Base-by-base conservation (phyloP, 2,329 filamentous ascomycete genomes). In the Penicillium sp. region DNA sequence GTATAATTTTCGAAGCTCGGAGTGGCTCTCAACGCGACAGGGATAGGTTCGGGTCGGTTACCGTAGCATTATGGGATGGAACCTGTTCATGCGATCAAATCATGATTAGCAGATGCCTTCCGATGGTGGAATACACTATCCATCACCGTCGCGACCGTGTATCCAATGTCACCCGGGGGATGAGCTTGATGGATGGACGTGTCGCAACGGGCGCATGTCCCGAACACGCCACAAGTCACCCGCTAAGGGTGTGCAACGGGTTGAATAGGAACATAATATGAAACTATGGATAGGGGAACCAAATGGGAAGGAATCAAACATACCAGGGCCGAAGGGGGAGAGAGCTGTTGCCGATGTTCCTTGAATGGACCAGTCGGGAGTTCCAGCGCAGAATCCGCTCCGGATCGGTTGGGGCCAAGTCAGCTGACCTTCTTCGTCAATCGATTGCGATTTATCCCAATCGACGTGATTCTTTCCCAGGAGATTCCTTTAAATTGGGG, bases 11-110 rank as follows among this genome's bases (percentile, higher is more conserved):
- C 49, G 51, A 54, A 52, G 52, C 47, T 55, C 46, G 53, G 51
- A 53, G 52, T 54, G 51, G 49, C 52, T 57, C 55, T 58, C 53
- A 55, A 61, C 55, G 58, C 54, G 57, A 61, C 53, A 53, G 57
- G 48, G 56, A 57, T 58, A 53, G 54, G 32, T 48, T 48, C 43
- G 47, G 41, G 34, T 42, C 48, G 51, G 49, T 60, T 63, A 68
- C 46, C 55, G 49, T 48, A 62, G 61, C 66, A 69, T 69, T 55
- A 59, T 69, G 63, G 53, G 54, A 41, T 35, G 39, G 28, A 38
- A 47, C 38, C 53, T 56, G 43, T 37, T 24, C n/a, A 22, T 34
- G 9, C 35, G 17, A 47, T 43, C 39, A 22, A 31, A 39, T 21
- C 15, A 40, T 28, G 12, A 42, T 59, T 32, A 59, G 57, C 42